Conservation (phyloP, 345 rosid genomes). For the Trapa incisa region DNA sequence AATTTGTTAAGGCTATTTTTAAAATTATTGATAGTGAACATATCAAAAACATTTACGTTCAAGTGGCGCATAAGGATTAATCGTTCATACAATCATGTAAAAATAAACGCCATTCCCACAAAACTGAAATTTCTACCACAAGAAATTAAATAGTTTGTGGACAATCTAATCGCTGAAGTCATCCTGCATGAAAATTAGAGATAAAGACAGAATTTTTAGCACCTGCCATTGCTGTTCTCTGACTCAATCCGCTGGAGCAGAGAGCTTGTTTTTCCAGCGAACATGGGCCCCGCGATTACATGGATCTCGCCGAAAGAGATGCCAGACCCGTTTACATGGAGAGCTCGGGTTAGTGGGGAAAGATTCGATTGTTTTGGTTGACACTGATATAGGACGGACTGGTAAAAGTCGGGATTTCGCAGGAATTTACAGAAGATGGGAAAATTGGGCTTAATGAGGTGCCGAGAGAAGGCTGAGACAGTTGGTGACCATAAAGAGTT, state of each 20-base stretch:
- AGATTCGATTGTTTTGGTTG: slow-evolving; percentile 10
- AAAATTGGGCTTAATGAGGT: too few species aligned
- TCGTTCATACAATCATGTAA: neutral
- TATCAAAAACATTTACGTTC: neutral
- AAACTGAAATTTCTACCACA: neutral
- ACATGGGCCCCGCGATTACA: slow-evolving; percentile 69
- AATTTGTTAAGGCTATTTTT: neutral
- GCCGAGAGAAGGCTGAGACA: too few species aligned
- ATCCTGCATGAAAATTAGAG: neutral
- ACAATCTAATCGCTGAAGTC: neutral
- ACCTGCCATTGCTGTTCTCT: slow-evolving; percentile 54
- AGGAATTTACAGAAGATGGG: too few species aligned
- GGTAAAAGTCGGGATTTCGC: too few species aligned
- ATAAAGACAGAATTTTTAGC: neutral
- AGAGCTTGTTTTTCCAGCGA: slow-evolving; percentile 58
- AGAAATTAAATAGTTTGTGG: neutral
- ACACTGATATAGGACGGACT: neutral
- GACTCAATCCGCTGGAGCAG: slow-evolving; percentile 57
- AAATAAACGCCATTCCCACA: neutral
- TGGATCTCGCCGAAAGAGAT: slow-evolving; percentile 53
- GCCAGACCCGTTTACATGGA: slow-evolving; percentile 17
- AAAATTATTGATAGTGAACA: neutral
- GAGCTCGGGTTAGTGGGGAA: slow-evolving; percentile 11
- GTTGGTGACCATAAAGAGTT: too few species aligned
- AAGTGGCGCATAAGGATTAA: neutral